Evolutionary conservation across 805 yeast species (phyloP), one percentile per base, ranked within the genome.

Genomic region (Wickerhamomyces sydowiorum): DNA sequence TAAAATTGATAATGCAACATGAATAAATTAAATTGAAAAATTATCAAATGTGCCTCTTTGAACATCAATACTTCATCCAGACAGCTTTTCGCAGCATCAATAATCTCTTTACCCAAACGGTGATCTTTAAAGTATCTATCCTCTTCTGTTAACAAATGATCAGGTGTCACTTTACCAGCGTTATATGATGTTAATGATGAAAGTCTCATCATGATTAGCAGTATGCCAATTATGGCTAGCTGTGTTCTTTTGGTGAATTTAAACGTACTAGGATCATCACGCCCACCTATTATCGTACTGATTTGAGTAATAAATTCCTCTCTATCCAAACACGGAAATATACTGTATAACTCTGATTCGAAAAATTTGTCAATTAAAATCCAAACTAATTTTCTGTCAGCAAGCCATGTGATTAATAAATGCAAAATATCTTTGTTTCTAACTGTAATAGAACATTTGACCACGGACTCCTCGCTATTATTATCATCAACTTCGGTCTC

Each of bases 321-420:
- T n/a, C 18, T 39, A 20, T 39, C 42, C 17, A 39, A 7, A 20
- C 23, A 24, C 12, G 42, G 38, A 17, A 39, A 21, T 3, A 33
- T 3, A 17, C 32, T 9, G 13, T 17, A 33, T 3, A 17, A 3
- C 21, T 28, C 37, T 18, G 42, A 33, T 10, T 28, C 21, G 22
- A 39, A 39, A 18, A 39, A 39, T 13, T 27, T 17, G 8, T 21
- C 20, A 9, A 39, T 21, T 5, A 19, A 20, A 3, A 33, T 13
- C 42, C 42, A 39, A 6, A 34, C n/a, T n/a, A 34, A 14, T 9
- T 34, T 27, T 14, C 29, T 23, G 20, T 39, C 31, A 6, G n/a
- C 13, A 18, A 35, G 19, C 10, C 9, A 5, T 12, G 7, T 9
- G 8, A 17, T 29, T 6, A 29, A 4, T 5, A n/a, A 15, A 17